These are phyloP conservation scores for Huntiella abstrusa DNA, from an alignment of 2,329 filamentous ascomycete species.

Conservation along the genomic window DNA sequence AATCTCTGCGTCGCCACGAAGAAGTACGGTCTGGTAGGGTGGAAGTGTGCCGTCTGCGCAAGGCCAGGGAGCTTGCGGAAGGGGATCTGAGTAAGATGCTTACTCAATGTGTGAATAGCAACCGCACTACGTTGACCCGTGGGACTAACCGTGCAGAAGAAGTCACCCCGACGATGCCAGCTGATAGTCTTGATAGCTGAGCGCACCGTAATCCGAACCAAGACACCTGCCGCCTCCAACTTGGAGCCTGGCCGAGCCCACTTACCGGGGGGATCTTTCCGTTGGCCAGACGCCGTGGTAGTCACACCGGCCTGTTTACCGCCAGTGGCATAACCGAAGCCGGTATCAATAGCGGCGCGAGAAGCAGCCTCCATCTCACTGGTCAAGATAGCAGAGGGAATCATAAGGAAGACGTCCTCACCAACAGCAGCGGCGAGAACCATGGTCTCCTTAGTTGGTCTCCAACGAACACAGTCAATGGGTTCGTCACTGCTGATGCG, in stretches of 20 bases:
- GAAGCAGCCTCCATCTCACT: constrained; percentile 56
- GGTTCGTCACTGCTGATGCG: constrained; percentile 61
- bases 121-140: constrained; percentile 61
- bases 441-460: constrained; percentile 61
- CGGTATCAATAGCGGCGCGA: constrained; percentile 60
- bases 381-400: constrained; percentile 54
- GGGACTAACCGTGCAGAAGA: constrained; percentile 81
- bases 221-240: constrained; percentile 59
- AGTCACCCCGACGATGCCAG: constrained; percentile 90
- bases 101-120: constrained; percentile 84
- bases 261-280: constrained; percentile 58
- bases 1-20: constrained; percentile 91
- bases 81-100: constrained; percentile 85
- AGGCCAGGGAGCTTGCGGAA: constrained; percentile 62
- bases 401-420: constrained; percentile 69
- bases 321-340: constrained; percentile 81
- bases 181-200: constrained; percentile 69
- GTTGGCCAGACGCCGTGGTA: constrained; percentile 33
- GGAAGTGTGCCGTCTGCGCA: constrained; percentile 81
- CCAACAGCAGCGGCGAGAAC: constrained; percentile 71
- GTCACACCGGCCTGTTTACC: constrained; percentile 30
- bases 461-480: constrained; percentile 77
- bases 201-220: constrained; percentile 63
- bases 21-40: constrained; percentile 79
- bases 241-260: constrained; percentile 65